phyloP scores from a whole-genome alignment of 2,329 filamentous ascomycete genomes.

The Neocucurbitaria cava region DNA sequence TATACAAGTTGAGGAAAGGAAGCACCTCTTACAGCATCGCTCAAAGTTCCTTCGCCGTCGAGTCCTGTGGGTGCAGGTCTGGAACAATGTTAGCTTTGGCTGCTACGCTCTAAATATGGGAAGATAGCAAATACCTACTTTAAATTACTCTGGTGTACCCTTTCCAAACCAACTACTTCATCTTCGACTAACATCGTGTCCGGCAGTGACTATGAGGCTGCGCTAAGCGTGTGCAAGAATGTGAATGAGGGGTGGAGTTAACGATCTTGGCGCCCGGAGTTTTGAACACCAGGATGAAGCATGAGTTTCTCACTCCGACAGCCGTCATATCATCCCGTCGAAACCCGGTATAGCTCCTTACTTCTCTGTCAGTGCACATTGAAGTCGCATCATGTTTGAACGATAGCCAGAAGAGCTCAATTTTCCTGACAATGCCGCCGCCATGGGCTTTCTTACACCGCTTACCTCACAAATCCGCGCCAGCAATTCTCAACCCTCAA shows the following conservation, averaged over 20 bases:
- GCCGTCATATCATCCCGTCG: not conserved
- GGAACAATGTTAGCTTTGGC: not conserved
- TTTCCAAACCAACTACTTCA: slow-evolving; percentile 27
- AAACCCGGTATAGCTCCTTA: not conserved
- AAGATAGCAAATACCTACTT: slow-evolving; percentile 15
- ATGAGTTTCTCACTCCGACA: slow-evolving; percentile 3
- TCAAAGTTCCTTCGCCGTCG: slow-evolving; percentile 25
- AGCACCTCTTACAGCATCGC: slow-evolving; percentile 49
- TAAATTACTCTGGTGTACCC: slow-evolving; percentile 16
- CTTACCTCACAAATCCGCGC: slow-evolving; percentile 11
- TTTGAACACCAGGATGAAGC: not conserved
- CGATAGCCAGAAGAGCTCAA: slow-evolving; percentile 17
- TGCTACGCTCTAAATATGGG: not conserved
- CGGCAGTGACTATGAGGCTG: not conserved
- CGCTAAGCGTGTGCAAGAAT: slow-evolving; percentile 10
- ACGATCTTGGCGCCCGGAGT: slow-evolving; percentile 21
- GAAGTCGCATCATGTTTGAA: slow-evolving; percentile 15
- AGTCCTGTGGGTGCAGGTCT: slow-evolving; percentile 43
- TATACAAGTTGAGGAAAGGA: slow-evolving; percentile 10
- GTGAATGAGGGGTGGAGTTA: slow-evolving; percentile 19
- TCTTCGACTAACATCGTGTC: slow-evolving; percentile 23
- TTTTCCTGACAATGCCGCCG: slow-evolving; percentile 24
- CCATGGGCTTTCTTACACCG: slow-evolving; percentile 23
- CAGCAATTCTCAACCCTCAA: slow-evolving; percentile 4
- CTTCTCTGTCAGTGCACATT: not conserved